phyloP scores from a whole-genome alignment of 441 rosid genomes.

The Populus tomentosa region DNA sequence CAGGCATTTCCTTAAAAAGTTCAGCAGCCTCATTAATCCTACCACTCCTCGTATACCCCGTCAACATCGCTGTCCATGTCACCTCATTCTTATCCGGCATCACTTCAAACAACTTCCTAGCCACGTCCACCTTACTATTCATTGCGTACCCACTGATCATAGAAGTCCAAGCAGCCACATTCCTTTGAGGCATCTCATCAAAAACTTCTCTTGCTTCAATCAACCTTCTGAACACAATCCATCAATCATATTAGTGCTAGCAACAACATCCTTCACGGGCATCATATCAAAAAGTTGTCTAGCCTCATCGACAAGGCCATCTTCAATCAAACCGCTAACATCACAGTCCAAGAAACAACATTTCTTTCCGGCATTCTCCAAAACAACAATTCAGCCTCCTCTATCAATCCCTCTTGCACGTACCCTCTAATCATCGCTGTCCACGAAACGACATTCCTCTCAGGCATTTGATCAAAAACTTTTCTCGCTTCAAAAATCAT shows the following conservation, averaged over 20 bases:
- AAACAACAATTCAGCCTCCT: constrained; percentile 45
- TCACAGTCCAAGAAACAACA: constrained; percentile 68
- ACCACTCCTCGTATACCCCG: constrained; percentile 51
- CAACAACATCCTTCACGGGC: constrained; percentile 32
- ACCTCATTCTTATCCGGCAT: constrained; percentile 66
- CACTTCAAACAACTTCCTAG: constrained; percentile 53
- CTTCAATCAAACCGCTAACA: constrained; percentile 60
- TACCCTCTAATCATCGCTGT: constrained; percentile 67
- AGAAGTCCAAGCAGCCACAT: constrained; percentile 57
- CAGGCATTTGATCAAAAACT: constrained; percentile 54
- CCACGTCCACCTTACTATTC: constrained; percentile 47
- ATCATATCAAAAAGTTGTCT: constrained; percentile 40
- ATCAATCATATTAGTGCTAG: constrained; percentile 47
- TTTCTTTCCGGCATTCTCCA: constrained; percentile 48
- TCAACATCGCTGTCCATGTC: constrained; percentile 62
- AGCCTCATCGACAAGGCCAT: constrained; percentile 57
- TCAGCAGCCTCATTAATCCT: constrained; percentile 54
- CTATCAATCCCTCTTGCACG: constrained; percentile 35
- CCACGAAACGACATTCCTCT: constrained; percentile 63
- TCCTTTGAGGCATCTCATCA: constrained; percentile 36
- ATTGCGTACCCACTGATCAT: constrained; percentile 69
- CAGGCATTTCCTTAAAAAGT: constrained; percentile 45
- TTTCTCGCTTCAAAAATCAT: constrained; percentile 24
- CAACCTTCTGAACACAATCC: constrained; percentile 18
- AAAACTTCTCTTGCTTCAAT: constrained; percentile 40